Evolutionary conservation across 2,329 filamentous ascomycete species (phyloP).

Genomic region (Plectosphaerella cucumerina): DNA sequence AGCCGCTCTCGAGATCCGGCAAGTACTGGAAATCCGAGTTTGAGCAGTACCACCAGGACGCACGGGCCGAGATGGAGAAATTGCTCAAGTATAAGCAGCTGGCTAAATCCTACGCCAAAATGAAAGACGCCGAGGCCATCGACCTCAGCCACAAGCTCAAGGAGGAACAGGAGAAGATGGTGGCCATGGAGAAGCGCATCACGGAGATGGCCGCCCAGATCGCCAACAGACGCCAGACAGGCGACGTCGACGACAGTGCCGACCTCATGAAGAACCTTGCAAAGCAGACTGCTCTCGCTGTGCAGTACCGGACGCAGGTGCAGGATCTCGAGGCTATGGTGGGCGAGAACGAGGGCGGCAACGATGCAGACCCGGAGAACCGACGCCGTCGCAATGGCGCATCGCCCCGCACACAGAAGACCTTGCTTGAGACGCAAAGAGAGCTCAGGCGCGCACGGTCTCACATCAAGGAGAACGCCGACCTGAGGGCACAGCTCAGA

Average conservation of each 20-base stretch:
- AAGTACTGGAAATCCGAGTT: slow-evolving; percentile 79
- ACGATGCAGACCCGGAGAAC: slow-evolving; percentile 23
- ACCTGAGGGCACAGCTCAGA: slow-evolving; percentile 49
- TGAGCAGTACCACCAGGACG: slow-evolving; percentile 67
- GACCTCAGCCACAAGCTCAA: slow-evolving; percentile 62
- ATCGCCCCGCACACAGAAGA: slow-evolving; percentile 47
- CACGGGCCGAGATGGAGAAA: slow-evolving; percentile 70
- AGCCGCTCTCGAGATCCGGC: slow-evolving; percentile 70
- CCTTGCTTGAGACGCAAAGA: slow-evolving; percentile 46
- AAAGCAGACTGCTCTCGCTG: slow-evolving; percentile 52
- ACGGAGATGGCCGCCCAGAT: slow-evolving; percentile 58
- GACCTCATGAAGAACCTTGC: slow-evolving; percentile 49
- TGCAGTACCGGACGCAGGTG: slow-evolving; percentile 55
- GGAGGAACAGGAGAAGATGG: slow-evolving; percentile 63
- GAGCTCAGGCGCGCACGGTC: slow-evolving; percentile 51
- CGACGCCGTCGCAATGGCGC: slow-evolving; percentile 32
- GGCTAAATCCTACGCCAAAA: slow-evolving; percentile 72
- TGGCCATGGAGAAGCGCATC: slow-evolving; percentile 59
- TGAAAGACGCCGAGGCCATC: slow-evolving; percentile 69
- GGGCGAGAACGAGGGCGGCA: slow-evolving; percentile 34
- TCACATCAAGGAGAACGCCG: slow-evolving; percentile 48
- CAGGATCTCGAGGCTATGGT: slow-evolving; percentile 52
- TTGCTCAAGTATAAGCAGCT: slow-evolving; percentile 75
- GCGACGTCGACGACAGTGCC: slow-evolving; percentile 37
- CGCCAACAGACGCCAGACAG: slow-evolving; percentile 28